phyloP scores from a whole-genome alignment of 805 yeast species.

The Kurtzmaniella cleridarum region DNA sequence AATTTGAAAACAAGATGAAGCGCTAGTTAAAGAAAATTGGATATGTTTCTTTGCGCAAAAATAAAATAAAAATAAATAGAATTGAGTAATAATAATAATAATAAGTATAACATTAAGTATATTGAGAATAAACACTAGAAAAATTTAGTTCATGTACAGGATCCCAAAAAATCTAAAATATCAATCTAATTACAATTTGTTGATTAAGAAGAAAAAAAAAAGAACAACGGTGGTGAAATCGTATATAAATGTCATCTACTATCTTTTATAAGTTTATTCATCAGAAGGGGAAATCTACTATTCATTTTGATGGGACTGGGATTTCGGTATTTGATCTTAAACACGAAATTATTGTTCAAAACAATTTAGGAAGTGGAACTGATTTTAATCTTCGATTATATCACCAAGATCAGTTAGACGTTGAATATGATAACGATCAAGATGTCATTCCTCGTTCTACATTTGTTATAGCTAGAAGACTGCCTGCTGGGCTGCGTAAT shows the following conservation, averaged over 20 bases:
- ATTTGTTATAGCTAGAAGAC: constrained; percentile 72
- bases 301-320: constrained; percentile 94
- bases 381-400: constrained; percentile 75
- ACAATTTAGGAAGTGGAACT: constrained; percentile 75
- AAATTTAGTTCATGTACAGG: too few species aligned
- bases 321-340: constrained; percentile 91
- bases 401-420: constrained; percentile 48
- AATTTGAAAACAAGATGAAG: too few species aligned
- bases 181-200: too few species aligned
- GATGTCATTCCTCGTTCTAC: constrained; percentile 87
- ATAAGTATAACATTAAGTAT: too few species aligned
- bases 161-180: too few species aligned
- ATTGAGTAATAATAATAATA: too few species aligned
- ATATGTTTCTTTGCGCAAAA: too few species aligned
- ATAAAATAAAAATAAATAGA: too few species aligned
- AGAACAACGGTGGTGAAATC: neutral
- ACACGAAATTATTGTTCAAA: constrained; percentile 78
- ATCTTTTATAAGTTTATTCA: constrained; percentile 84
- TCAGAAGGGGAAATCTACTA: constrained; percentile 71
- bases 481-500: constrained; percentile 51
- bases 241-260: constrained; percentile 66
- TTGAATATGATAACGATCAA: constrained; percentile 84
- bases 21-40: too few species aligned
- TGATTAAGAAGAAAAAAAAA: too few species aligned
- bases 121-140: too few species aligned